These are phyloP conservation scores for Fusarium marasasianum DNA, from an alignment of 2,329 filamentous ascomycete genomes.

Conservation along the genomic window DNA sequence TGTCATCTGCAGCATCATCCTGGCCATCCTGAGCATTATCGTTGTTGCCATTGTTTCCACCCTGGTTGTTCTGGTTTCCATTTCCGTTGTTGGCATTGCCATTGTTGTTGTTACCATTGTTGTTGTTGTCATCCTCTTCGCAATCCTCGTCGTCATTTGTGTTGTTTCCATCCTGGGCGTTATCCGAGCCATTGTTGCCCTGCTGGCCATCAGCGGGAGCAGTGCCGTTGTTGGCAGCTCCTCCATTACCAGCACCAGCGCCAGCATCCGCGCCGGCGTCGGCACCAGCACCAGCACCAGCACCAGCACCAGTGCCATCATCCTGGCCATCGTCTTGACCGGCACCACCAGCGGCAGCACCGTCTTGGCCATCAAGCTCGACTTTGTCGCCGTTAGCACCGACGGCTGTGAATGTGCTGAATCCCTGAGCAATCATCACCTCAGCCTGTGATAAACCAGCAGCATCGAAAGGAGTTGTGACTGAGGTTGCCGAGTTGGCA, in stretches of 20 bases:
- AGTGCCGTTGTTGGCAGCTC: constrained; percentile 14
- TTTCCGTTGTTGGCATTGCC: neutral
- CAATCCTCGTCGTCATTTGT: neutral
- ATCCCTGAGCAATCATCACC: constrained; percentile 68
- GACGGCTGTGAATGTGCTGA: constrained; percentile 66
- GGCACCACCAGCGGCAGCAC: constrained; percentile 39
- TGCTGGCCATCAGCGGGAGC: neutral
- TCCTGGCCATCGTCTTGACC: constrained; percentile 56
- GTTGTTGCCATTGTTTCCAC: neutral
- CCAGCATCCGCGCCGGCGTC: constrained; percentile 24
- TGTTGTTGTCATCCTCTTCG: neutral
- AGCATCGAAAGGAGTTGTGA: constrained; percentile 64
- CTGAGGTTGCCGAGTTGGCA: constrained; percentile 64
- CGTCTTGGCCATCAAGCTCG: constrained; percentile 49
- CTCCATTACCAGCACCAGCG: neutral
- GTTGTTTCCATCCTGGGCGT: neutral
- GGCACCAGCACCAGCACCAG: constrained; percentile 3
- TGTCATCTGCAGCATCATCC: neutral
- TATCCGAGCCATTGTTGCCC: neutral
- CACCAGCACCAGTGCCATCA: neutral
- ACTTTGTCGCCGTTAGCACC: constrained; percentile 45
- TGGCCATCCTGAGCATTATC: neutral
- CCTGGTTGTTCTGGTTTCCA: neutral
- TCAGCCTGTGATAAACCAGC: constrained; percentile 72
- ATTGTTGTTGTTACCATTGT: neutral